Percentiles rank a stretch among this genome's conserved stretches.
Evolutionary conservation across 2,329 filamentous ascomycete genomes (phyloP).

Genomic region (Ceratocystis smalleyi): DNA sequence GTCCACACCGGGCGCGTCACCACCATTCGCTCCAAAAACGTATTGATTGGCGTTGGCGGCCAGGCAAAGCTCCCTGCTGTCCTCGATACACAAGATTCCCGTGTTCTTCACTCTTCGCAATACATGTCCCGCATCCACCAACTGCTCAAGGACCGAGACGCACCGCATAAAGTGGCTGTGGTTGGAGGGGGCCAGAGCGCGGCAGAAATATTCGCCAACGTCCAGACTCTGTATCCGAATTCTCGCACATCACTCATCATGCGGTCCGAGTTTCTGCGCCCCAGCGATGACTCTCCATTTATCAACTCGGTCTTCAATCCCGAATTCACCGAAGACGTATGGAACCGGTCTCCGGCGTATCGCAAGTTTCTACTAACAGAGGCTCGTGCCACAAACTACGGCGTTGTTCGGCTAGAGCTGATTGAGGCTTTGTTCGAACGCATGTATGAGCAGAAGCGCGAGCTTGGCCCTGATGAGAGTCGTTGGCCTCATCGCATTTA

Average conservation of each 20-base stretch:
- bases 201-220: conserved; percentile 86
- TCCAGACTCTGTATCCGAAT: conserved; percentile 70
- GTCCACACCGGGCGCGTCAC: conserved; percentile 38
- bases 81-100: conserved; percentile 53
- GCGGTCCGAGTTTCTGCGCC: conserved; percentile 66
- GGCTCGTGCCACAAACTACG: conserved; percentile 82
- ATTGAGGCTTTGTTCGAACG: conserved; percentile 78
- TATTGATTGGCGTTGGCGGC: conserved; percentile 44
- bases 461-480: conserved; percentile 49
- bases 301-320: conserved; percentile 97
- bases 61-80: conserved; percentile 54
- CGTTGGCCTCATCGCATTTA: conserved; percentile 74
- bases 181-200: conserved; percentile 84
- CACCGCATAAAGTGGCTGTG: conserved; percentile 58
- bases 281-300: conserved; percentile 91
- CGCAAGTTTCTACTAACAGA: conserved; percentile 46
- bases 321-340: conserved; percentile 63
- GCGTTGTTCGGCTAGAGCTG: conserved; percentile 78
- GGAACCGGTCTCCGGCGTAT: conserved; percentile 45
- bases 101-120: conserved; percentile 76
- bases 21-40: conserved; percentile 45
- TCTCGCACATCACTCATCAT: conserved; percentile 64
- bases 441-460: conserved; percentile 72
- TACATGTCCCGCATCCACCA: conserved; percentile 52
- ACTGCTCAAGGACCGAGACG: conserved; percentile 40